These are phyloP conservation scores for Prunus mongolica DNA, from an alignment of 306 rosid genomes.

Conservation along the genomic window DNA sequence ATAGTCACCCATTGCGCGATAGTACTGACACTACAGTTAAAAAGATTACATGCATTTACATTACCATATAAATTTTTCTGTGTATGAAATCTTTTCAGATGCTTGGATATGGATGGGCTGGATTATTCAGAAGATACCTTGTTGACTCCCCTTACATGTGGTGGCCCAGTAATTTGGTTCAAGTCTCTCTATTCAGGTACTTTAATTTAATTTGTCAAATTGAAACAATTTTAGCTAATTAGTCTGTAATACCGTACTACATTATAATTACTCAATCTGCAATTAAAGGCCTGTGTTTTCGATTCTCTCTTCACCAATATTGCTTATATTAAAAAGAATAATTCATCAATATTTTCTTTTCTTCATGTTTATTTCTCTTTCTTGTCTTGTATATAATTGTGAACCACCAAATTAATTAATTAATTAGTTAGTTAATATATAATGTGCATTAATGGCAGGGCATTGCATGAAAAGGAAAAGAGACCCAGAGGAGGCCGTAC, in stretches of 20 bases:
- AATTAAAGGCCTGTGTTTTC: neutral
- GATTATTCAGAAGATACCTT: slow-evolving; percentile 35
- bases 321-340: too few relatives aligned
- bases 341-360: too few relatives aligned
- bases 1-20: too few relatives aligned
- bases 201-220: neutral
- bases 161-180: slow-evolving; percentile 41
- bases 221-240: neutral
- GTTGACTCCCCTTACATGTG: slow-evolving; percentile 46
- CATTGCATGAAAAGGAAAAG: slow-evolving; percentile 34
- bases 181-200: slow-evolving; percentile 41
- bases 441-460: slow-evolving; percentile 21
- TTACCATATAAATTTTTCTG: too few relatives aligned
- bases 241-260: too few relatives aligned
- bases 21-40: too few relatives aligned
- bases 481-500: slow-evolving; percentile 36
- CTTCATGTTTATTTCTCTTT: neutral
- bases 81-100: slow-evolving; percentile 12
- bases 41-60: too few relatives aligned
- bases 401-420: too few relatives aligned
- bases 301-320: neutral
- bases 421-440: neutral
- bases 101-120: slow-evolving; percentile 50
- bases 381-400: too few relatives aligned
- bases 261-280: too few relatives aligned